Evolutionary conservation across 2,329 filamentous ascomycete genomes (phyloP).

Genomic region (Colletotrichum lini): DNA sequence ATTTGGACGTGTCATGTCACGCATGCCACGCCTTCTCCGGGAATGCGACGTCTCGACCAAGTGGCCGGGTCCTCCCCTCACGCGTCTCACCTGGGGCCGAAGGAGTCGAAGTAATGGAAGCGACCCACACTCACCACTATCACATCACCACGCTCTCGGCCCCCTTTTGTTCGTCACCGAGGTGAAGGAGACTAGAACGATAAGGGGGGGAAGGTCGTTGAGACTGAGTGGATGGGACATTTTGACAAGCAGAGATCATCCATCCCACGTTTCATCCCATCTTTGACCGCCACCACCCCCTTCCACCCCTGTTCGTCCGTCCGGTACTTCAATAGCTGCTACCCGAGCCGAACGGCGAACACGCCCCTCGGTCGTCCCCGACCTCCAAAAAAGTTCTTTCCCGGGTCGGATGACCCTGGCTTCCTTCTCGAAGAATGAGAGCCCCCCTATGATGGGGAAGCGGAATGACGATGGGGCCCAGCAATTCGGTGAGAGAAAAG

Average conservation of each 20-base stretch:
- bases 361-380: slow-evolving; percentile 18
- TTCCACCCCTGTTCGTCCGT: background rate
- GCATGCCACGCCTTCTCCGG: slow-evolving; percentile 1
- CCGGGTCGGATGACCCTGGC: background rate
- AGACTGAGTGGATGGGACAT: slow-evolving; percentile 11
- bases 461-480: slow-evolving; percentile 3
- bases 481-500: slow-evolving; percentile 15
- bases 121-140: background rate
- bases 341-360: background rate
- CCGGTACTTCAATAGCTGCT: background rate
- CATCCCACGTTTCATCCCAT: slow-evolving; percentile 34
- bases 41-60: slow-evolving; percentile 20
- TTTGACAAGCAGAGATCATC: slow-evolving; percentile 33
- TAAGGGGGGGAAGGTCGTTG: background rate
- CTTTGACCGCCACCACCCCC: background rate
- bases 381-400: slow-evolving; percentile 13
- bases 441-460: background rate
- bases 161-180: background rate
- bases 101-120: background rate
- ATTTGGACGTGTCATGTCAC: background rate
- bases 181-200: background rate
- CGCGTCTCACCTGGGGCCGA: background rate
- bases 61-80: background rate
- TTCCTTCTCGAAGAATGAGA: slow-evolving; percentile 3
- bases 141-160: background rate